Base-by-base conservation (phyloP, 2,329 filamentous ascomycete species). In the Tolypocladium ovalisporum region DNA sequence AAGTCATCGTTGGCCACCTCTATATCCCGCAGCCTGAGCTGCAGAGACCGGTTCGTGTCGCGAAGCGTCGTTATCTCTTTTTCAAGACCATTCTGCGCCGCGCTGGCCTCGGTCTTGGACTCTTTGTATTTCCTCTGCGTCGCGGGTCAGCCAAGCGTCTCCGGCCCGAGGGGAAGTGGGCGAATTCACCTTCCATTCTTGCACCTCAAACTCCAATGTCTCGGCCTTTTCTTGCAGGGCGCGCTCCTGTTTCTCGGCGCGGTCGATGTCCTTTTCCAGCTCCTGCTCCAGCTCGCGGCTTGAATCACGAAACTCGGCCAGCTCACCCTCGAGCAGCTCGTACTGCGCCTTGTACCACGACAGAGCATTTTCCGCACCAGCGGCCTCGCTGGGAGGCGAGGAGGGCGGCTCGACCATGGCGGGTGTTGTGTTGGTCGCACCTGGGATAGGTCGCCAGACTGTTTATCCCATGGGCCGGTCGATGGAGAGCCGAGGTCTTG, bases 1-100 rank as follows among this genome's bases (percentile, higher is more conserved):
- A 93, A 97, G 73, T 99, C 94, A 78, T 99, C 94, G 75, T 97
- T 99, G 70, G 89, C 90, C 57, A 99, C 94, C 74, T 99, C 94
- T 65, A 93, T 96, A 71, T 99, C 94, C 64, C 94, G 87, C 58
- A 99, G 77, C 72, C 83, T 89, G 61, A 96, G 78, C 66, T 94
- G 88, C 60, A 97, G 75, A 4, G 87, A 86, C 62, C 94, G 81
- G 71, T 91, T 95, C 54, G 85, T 73, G 63, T 99, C 92, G 68
- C 94, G 88, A 65, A 99, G 80, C 10, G 83, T 87, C 8, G 94
- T 99, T 66, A 99, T 92, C 73, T 99, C 94, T 74, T 97, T 97
- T 73, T 99, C 92, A 56, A 99, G 81, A 4, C 80, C 78, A 68
- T 87, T 92, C 69, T 97, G 94, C 57, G 89, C 91, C 55, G 84